Evolutionary conservation across 176 grass and related monocot species (phyloP), one percentile per base, ranked within the genome.

Genomic region (Oryza officinalis): DNA sequence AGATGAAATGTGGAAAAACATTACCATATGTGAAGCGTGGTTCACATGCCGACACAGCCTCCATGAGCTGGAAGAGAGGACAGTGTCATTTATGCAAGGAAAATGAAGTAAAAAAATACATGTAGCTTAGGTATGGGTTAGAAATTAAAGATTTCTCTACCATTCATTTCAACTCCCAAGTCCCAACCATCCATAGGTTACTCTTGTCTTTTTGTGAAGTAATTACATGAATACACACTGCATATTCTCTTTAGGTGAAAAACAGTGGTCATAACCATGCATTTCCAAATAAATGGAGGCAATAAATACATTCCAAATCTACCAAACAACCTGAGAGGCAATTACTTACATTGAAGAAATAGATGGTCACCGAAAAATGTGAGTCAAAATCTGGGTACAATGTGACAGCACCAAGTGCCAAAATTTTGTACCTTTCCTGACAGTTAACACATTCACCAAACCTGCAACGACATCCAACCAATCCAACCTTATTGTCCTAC

Each of bases 391-490:
- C 10, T 73, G 31, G 3, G 72, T 17, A 4, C n/a, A 71, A 87
- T 71, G 7, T 5, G 67, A 77, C n/a, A 40, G 20, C 30, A 9
- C 0, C 0, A 61, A 63, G 50, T 45, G 2, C 40, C 54, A 30
- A 38, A 65, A 72, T 37, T 38, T 23, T 66, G 80, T 72, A 88
- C 74, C 80, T 77, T 77, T 40, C 41, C 28, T 22, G 26, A 33
- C 18, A 67, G 20, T 35, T 67, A 28, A 72, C 20, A 50, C 2
- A 67, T 37, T 13, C 20, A 74, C 43, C 54, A 47, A 84, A 60
- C 69, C 74, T 67, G 87, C 76, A 60, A 35, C 69, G 49, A 80
- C 79, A 81, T 76, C 64, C 49, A 82, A 76, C 79, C 69, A 73
- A 84, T 10, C 61, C 13, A 61, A 80, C 44, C 27, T 67, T 66